Percentiles rank a stretch among this genome's conserved stretches.
phyloP scores from a whole-genome alignment of 78 protist genomes.

The Goniomonas avonlea region DNA sequence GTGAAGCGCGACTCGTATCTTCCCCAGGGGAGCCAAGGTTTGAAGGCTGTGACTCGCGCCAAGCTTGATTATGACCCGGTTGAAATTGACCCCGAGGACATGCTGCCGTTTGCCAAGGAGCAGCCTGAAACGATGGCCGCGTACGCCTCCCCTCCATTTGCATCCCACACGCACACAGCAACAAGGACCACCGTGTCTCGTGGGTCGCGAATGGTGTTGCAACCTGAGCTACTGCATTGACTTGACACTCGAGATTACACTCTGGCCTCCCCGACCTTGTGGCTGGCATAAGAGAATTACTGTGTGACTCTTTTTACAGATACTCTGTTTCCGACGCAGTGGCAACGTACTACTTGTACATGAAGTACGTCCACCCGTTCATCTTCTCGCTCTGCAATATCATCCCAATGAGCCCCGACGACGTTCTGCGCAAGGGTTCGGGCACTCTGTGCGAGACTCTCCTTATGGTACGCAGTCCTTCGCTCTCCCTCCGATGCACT shows the following conservation, averaged over 20 bases:
- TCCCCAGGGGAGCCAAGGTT: conserved; percentile 83
- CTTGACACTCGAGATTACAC: too few species aligned
- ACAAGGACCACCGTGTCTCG: too few species aligned
- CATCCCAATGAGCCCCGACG: conserved; percentile 86
- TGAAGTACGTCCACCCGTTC: conserved; percentile 92
- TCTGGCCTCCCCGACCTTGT: too few species aligned
- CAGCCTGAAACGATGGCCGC: too few species aligned
- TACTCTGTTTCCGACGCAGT: conserved; percentile 99
- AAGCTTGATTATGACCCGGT: conserved; percentile 95
- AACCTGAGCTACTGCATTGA: too few species aligned
- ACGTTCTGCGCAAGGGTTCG: conserved; percentile 89
- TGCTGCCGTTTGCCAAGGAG: conserved; percentile 75
- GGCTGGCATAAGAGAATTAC: too few species aligned
- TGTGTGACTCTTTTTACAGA: too few species aligned
- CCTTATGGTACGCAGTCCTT: conserved; percentile 60
- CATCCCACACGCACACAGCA: too few species aligned
- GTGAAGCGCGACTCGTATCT: conserved; percentile 98
- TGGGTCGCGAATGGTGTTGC: too few species aligned
- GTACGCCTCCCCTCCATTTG: too few species aligned
- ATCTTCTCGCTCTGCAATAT: conserved; percentile 95
- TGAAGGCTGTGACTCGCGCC: conserved; percentile 58
- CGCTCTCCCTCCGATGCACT: too few species aligned
- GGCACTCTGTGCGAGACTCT: conserved; percentile 97
- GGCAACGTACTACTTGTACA: conserved; percentile 95
- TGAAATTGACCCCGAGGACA: conserved; percentile 96